Evolutionary conservation across 2,329 filamentous ascomycete species (phyloP), one percentile per base, ranked within the genome.

Genomic region (Metarhizium rileyi): DNA sequence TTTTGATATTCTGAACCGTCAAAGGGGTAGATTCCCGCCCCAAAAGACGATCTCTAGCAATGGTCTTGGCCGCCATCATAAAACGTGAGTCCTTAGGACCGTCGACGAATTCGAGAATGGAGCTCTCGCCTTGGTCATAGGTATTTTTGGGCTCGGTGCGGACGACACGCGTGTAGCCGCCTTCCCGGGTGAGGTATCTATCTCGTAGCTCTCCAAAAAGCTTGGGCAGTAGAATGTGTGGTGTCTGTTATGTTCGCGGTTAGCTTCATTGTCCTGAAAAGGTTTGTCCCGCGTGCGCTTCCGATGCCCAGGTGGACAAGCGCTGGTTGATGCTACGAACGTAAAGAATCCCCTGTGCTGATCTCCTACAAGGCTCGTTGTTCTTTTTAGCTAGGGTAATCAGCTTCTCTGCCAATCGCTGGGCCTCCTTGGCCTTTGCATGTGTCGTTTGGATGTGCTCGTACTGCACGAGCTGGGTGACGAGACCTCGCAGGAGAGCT

Each of bases 341-440:
- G 66, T 83, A 97, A 66, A 98, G 84, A 60, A 90, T 90, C 36
- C 79, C 80, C 60, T 84, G 73, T n/a, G 90, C 91, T 57, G 79
- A 80, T 63, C 82, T 77, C 66, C 80, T 78, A 53, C 84, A 85
- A 20, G 88, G 87, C 62, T 90, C 84, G 38, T 91, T 95, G 67
- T 96, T 89, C 71, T 84, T 86, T 78, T 97, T 98, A 20, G 87
- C 91, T 59, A 95, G 69, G 4, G 90, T 96, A 61, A 98, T 90
- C 57, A 97, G 75, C 74, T 95, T 94, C 66, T 98, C 93, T 7
- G 90, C 93, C 59, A 97, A 68, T 41, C 87, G 80, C 71, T 98
- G 93, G 20, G 93, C 87, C 73, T 98, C 93, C 71, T 97, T 98
- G 44, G 93, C 93, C 72, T 97, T 97, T 66, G 86, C 84, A 78